Base-by-base conservation (phyloP, 1,284 basidiomycete species). In the Ceratobasidium sp. region DNA sequence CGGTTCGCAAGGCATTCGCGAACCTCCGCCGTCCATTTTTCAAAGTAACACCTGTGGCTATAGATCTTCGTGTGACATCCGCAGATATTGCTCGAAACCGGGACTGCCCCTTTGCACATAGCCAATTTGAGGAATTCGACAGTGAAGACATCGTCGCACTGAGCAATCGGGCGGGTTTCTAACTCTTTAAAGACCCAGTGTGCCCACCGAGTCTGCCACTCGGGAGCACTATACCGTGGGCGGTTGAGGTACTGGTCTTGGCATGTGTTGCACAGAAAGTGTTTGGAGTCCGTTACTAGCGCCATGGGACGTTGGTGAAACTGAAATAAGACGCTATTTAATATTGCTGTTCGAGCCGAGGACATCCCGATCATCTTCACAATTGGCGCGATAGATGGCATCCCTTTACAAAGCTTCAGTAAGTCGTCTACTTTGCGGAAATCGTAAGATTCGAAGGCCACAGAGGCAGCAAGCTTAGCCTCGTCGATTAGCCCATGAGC, bases 181-280 rank as follows among this genome's bases (percentile, higher is more conserved):
- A 70, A 29, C 25, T 59, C 68, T 32, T 70, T 29, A 8, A 46
- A 57, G 13, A 70, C 34, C 37, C 54, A 25, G 56, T 46, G 29
- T 29, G 68, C 52, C 68, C 54, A 59, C 25, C 68, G 32, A 29
- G 68, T 34, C 40, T 57, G 52, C 68, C 68, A 70, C 40, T 70
- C 68, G 15, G 68, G 68, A 1, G 68, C 51, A 46, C 68, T 59
- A 29, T 46, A 22, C 11, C 56, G 68, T 13, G 25, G 9, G 6
- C 19, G 34, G 2, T 52, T n/a, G 5, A 13, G 13, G 29, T 52
- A 54, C 5, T 29, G 29, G 17, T 15, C 17, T 9, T 40, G 32
- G 34, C 66, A 68, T 1, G 25, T n/a, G 17, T 8, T 19, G 19
- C 66, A 68, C 11, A 40, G n/a, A 8, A 32, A n/a, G 29, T 25